Evolutionary conservation across 2,329 filamentous ascomycete species (phyloP), one percentile per base, ranked within the genome.

Genomic region (Cercospora sojina): DNA sequence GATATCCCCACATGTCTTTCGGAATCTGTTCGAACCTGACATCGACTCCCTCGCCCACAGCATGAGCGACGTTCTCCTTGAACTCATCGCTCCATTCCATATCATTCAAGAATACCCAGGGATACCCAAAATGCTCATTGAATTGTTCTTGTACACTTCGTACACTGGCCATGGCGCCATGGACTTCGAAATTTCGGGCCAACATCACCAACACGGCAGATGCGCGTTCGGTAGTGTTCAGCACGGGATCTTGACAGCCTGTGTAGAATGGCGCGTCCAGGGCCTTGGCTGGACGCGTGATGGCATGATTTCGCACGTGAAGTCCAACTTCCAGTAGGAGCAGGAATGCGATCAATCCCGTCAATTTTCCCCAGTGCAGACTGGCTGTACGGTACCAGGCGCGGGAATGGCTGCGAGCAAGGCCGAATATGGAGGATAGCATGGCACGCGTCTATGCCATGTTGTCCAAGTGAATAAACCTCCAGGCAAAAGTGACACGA

Each of bases 31-130:
- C 51, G 3, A 56, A 56, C 51, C 23, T 58, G 20, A 32, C 56
- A 9, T 58, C 27, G 13, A 32, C 16, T 27, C 16, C 56, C 13
- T 38, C 35, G 23, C 56, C 56, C 13, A 38, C 27, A 7, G 56
- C 31, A 18, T 58, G 56, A 13, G 29, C 29, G 18, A 58, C 29
- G 12, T 18, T 32, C 56, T 58, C 16, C 56, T 58, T 58, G 31
- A 58, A 58, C 56, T 58, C 56, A 16, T 31, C n/a, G 9, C 29
- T 58, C 29, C 27, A 58, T 31, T 58, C 56, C 31, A 35, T 12
- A 41, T 58, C 56, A 20, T 58, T 58, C 56, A 58, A n/a, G 13
- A 58, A 58, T 1, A 58, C 56, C 56, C 56, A 58, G 8, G 27
- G 29, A 20, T 58, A 58, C 20, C 31, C 35, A 16, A 41, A 41